Evolutionary conservation across 2,329 filamentous ascomycete genomes (phyloP), one percentile per base, ranked within the genome.

Genomic region (Ceratocystis cacaofunesta): DNA sequence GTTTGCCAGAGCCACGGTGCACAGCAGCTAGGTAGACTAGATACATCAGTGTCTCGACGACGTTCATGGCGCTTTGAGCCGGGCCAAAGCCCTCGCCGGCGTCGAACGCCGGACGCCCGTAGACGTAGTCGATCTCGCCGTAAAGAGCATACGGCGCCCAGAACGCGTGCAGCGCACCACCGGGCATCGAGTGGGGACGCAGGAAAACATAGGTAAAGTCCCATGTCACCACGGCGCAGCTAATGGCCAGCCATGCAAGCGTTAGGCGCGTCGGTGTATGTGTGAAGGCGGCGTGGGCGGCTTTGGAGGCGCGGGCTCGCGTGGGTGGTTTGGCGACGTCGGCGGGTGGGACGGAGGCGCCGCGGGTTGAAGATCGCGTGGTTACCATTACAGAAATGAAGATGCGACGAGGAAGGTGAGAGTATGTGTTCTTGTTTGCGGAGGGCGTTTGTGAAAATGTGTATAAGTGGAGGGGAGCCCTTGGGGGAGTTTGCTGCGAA

Each of bases 71-170:
- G 32, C 81, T 82, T 78, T 95, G 90, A 46, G 90, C 89, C 52
- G 80, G 82, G 0, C 88, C 89, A 75, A 95, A 96, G 44, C 90
- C 90, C 72, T 85, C 85, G 25, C 79, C 74, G 17, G 79, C 79
- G 68, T 88, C 76, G 73, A 82, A 90, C 3, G 87, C 86, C 70
- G 86, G 85, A 78, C 82, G 86, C 50, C 90, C 90, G 76, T 96
- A 96, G 41, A 92, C 79, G 74, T 91, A 79, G 75, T 96, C 91
- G 69, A 95, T 79, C 62, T 80, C 77, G 66, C 87, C 89, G 76
- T 96, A 95, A 1, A 95, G 82, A 71, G 82, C 83, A 76, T 96
- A 96, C 0, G 89, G 90, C 36, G 76, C 77, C 82, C 84, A 96
- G 52, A 95, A 71, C 1, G 88, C 88, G 76, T 95, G 89, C 63